Base-by-base conservation (phyloP, 169 alveolate species). In the Amoebophrya sp. region DNA sequence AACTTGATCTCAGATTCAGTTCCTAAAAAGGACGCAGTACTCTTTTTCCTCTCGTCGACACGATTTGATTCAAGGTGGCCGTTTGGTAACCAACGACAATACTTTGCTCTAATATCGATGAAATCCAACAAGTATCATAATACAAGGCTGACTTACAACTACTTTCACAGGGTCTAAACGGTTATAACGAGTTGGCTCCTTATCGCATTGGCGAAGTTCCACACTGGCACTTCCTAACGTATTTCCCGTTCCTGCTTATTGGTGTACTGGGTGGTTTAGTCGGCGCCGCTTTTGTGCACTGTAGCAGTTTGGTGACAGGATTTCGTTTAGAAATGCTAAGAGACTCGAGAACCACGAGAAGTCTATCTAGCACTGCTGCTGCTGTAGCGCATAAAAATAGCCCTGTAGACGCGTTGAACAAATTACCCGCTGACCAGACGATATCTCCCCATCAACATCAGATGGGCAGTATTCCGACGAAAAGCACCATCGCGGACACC, bases 201-300 rank as follows among this genome's bases (percentile, higher is more conserved):
- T 41, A 38, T 39, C 40, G 40, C 36, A 89, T 0, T 38, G 41
- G 34, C 91, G 40, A 12, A 24, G n/a, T 23, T 29, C 36, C 1
- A 24, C 18, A 0, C 18, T 93, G 41, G 90, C 93, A 92, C 1
- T 41, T 89, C 53, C 38, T 91, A 47, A 93, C 91, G 76, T 53
- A 91, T 29, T 24, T 93, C 38, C 93, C 93, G 29, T 93, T 93
- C 41, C 93, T 93, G 18, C 41, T 90, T n/a, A 54, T 93, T 34
- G 95, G 95, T 0, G 47, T 93, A 6, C 18, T 93, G n/a, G 95
- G 95, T 33, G 95, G 95, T 0, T 34, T 93, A 39, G 89, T 93
- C 40, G 95, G 95, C 92, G 91, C 95, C 14, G 93, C 54, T 54
- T 93, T 93, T 65, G 90, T 93, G 41, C 89, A 91, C 36, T n/a